Evolutionary conservation across 306 rosid genomes (phyloP).

Genomic region (Prunus persica): Prunus_persica_NCBIv2 NC_034009.1:42974501-42975000

Average conservation of each 20-base stretch:
- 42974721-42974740: not conserved
- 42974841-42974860: conserved; percentile 4
- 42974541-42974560: not conserved
- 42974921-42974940: no score
- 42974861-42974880: not conserved
- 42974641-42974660: not conserved
- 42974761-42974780: not conserved
- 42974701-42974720: not conserved
- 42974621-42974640: not conserved
- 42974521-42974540: not conserved
- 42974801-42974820: not conserved
- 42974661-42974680: not conserved
- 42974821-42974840: not conserved
- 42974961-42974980: no score
- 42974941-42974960: no score
- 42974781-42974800: not conserved
- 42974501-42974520: not conserved
- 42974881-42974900: not conserved
- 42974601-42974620: not conserved
- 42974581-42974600: no score
- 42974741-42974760: not conserved
- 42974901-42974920: no score
- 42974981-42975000: no score
- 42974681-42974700: not conserved
- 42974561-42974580: not conserved